Percentiles rank a stretch among this genome's conserved stretches.
phyloP scores from a whole-genome alignment of 495 filamentous ascomycete species.

The Schizothecium vesticola region DNA sequence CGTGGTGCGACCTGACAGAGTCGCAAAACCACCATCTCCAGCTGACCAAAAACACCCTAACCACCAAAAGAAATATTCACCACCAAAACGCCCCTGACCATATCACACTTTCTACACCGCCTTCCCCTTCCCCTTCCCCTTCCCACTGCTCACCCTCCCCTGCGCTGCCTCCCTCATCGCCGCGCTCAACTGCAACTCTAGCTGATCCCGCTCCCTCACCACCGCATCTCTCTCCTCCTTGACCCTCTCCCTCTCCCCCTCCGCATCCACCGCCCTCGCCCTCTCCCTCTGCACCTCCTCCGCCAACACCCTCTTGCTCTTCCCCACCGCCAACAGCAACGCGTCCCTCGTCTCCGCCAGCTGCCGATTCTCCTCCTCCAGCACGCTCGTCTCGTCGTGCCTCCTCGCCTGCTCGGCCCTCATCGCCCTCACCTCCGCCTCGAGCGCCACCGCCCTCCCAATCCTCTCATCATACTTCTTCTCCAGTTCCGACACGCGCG shows the following conservation, averaged over 20 bases:
- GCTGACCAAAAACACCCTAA: no score
- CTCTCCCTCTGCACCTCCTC: conserved; percentile 6
- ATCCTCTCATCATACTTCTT: conserved; percentile 20
- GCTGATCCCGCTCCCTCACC: not conserved
- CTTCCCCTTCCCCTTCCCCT: not conserved
- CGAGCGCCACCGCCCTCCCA: conserved; percentile 4
- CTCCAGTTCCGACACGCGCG: conserved; percentile 32
- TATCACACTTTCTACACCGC: not conserved
- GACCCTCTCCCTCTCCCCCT: not conserved
- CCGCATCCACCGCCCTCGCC: conserved; percentile 5
- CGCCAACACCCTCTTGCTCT: conserved; percentile 11
- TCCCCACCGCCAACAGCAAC: conserved; percentile 17
- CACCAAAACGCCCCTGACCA: not conserved
- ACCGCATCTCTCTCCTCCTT: not conserved
- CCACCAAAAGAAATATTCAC: not conserved
- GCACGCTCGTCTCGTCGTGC: conserved; percentile 10
- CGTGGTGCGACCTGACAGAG: not conserved
- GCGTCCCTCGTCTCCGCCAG: conserved; percentile 13
- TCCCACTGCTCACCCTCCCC: not conserved
- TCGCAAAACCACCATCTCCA: not conserved
- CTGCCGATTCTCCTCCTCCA: conserved; percentile 18
- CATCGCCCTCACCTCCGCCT: conserved; percentile 10
- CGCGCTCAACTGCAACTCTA: not conserved
- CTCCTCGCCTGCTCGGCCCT: not conserved
- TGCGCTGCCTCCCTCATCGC: not conserved